These are phyloP conservation scores for Trypanosomatidae sp. DNA, from an alignment of 208 protist species.

Conservation along the genomic window DNA sequence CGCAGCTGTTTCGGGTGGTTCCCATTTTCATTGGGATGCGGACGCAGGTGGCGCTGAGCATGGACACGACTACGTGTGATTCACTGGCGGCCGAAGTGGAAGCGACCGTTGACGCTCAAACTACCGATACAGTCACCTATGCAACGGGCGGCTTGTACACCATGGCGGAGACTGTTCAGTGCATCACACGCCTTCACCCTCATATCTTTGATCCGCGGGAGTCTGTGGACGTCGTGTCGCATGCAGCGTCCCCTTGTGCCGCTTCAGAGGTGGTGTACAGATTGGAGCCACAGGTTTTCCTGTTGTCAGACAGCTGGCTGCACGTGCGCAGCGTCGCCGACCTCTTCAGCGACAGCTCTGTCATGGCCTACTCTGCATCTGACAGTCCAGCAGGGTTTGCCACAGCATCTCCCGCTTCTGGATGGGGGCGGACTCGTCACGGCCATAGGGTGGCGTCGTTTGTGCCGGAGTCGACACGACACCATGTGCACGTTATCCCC, in stretches of 20 bases:
- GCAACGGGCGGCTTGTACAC: conserved; percentile 72
- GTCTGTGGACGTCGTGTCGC: background rate
- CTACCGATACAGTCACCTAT: conserved; percentile 36
- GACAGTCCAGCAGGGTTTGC: background rate
- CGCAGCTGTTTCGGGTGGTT: conserved; percentile 43
- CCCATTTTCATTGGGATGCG: conserved; percentile 50
- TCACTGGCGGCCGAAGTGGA: background rate
- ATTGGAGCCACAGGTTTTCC: conserved; percentile 35
- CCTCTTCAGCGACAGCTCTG: conserved; percentile 15
- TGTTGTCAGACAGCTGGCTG: conserved; percentile 70
- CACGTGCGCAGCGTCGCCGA: conserved; percentile 54
- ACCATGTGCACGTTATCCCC: conserved; percentile 45
- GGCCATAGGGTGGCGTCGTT: background rate
- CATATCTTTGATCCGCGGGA: background rate
- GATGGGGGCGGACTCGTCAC: background rate
- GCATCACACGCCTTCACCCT: conserved; percentile 9
- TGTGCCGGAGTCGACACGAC: conserved; percentile 7
- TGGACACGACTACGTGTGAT: background rate
- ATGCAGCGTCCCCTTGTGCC: background rate
- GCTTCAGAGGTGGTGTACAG: conserved; percentile 1
- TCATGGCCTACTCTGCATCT: background rate
- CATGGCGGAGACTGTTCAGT: conserved; percentile 21
- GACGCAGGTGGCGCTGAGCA: background rate
- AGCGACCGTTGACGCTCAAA: background rate
- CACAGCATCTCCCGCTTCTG: background rate